Conservation (phyloP, 2,329 filamentous ascomycete species). For the Fusarium sp. region DNA sequence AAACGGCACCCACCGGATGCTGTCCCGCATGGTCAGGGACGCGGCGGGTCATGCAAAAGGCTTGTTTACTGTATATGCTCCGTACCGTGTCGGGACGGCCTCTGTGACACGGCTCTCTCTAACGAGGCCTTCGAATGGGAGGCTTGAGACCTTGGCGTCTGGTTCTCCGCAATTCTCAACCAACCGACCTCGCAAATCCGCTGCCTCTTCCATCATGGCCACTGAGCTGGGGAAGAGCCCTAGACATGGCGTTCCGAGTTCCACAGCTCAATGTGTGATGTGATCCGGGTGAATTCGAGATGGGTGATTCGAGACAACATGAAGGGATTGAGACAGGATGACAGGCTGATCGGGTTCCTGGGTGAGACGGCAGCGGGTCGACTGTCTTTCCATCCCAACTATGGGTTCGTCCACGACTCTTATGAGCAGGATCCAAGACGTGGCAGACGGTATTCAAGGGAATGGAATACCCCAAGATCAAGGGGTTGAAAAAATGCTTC, state of each 20-base stretch:
- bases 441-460: conserved; percentile 12
- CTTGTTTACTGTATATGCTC: conserved; percentile 39
- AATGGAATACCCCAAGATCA: background rate
- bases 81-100: conserved; percentile 14
- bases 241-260: conserved; percentile 9
- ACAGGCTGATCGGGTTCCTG: conserved; percentile 7
- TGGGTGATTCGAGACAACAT: conserved; percentile 8
- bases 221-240: conserved; percentile 3
- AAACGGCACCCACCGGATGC: conserved; percentile 31
- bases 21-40: conserved; percentile 36
- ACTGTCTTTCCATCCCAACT: background rate
- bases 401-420: background rate
- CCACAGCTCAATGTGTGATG: background rate
- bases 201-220: conserved; percentile 4
- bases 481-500: conserved; percentile 9
- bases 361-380: conserved; percentile 22
- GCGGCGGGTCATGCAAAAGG: conserved; percentile 41
- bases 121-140: background rate
- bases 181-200: background rate
- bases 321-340: conserved; percentile 22
- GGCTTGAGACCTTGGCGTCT: conserved; percentile 34
- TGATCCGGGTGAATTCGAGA: conserved; percentile 2
- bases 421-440: background rate
- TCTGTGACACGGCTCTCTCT: conserved; percentile 2
- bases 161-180: background rate